A percentile compares a stretch with the other conserved stretches of the same genome.
Conservation (phyloP, 352 stramenopile genomes). For the Albugo laibachii region DNA sequence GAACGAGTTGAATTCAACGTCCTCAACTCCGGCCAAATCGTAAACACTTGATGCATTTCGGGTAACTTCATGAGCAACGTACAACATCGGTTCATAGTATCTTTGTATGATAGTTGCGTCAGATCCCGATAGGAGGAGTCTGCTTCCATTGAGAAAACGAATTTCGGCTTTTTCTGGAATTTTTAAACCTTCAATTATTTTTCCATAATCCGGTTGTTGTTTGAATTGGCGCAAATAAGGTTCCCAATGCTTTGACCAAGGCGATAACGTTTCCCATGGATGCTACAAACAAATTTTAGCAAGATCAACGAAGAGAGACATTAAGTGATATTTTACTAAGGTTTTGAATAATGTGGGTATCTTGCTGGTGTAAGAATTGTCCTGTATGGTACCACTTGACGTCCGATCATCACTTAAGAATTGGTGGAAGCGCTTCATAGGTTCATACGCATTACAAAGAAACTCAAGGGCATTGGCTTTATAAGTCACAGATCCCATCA, state of each 20-base stretch:
- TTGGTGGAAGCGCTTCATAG: conserved; percentile 30
- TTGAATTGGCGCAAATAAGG: conserved; percentile 23
- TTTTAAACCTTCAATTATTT: conserved; percentile 12
- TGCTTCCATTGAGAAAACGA: conserved; percentile 23
- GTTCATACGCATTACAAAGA: conserved; percentile 41
- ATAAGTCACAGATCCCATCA: conserved; percentile 34
- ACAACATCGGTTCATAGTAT: conserved; percentile 70
- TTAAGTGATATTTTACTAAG: too few relatives aligned
- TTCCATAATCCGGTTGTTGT: conserved; percentile 18
- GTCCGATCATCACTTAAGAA: conserved; percentile 9
- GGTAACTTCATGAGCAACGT: conserved; percentile 15
- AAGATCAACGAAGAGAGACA: too few relatives aligned
- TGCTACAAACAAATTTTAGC: conserved; percentile 17
- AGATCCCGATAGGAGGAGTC: conserved; percentile 12
- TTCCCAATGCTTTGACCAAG: conserved; percentile 48
- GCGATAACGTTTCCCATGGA: conserved; percentile 71
- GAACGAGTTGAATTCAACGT: conserved; percentile 69
- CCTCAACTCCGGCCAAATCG: conserved; percentile 22
- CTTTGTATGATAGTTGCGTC: conserved; percentile 18
- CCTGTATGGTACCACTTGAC: too few relatives aligned
- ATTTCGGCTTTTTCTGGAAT: conserved; percentile 26
- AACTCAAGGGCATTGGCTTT: conserved; percentile 41
- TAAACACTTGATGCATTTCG: background rate
- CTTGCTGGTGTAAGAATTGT: too few relatives aligned
- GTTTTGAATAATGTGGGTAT: too few relatives aligned